These are phyloP conservation scores for Stagonosporopsis chrysanthemi DNA, from an alignment of 2,329 filamentous ascomycete species.

Conservation along the genomic window DNA sequence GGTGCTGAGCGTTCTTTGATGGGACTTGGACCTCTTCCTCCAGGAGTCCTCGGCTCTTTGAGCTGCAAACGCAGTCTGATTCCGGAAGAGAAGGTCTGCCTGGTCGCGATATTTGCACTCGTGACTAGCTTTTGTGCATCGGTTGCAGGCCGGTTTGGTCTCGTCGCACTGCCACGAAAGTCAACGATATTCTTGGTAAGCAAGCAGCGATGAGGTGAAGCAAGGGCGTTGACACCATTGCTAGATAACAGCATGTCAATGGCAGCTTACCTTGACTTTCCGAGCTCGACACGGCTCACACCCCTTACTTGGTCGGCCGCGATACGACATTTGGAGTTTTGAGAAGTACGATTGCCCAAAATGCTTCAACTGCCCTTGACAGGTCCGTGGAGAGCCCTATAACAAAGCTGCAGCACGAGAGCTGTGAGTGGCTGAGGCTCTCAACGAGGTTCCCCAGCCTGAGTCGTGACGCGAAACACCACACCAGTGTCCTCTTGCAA, in stretches of 20 bases:
- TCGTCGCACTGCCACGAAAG: slow-evolving; percentile 41
- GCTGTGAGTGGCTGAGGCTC: not conserved
- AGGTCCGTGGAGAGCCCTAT: not conserved
- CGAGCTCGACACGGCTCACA: slow-evolving; percentile 45
- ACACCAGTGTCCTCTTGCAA: not conserved
- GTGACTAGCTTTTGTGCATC: slow-evolving; percentile 38
- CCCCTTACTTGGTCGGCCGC: slow-evolving; percentile 47
- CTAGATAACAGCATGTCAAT: not conserved
- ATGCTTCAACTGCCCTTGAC: not conserved
- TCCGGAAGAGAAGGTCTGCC: slow-evolving; percentile 43
- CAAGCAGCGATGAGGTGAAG: not conserved
- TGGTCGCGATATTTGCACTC: slow-evolving; percentile 46
- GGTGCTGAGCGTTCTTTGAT: slow-evolving; percentile 28
- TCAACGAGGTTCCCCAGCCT: slow-evolving; percentile 1
- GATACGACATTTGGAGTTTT: slow-evolving; percentile 40
- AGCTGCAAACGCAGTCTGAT: slow-evolving; percentile 44
- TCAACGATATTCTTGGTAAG: not conserved
- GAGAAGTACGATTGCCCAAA: not conserved
- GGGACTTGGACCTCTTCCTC: slow-evolving; percentile 43
- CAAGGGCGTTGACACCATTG: not conserved
- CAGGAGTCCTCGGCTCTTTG: slow-evolving; percentile 46
- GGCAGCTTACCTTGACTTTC: slow-evolving; percentile 42
- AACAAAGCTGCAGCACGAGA: not conserved
- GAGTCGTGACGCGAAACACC: slow-evolving; percentile 5
- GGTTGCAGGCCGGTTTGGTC: slow-evolving; percentile 38